Evolutionary conservation across 306 rosid species (phyloP).

Genomic region (Glycine tomentella): DNA sequence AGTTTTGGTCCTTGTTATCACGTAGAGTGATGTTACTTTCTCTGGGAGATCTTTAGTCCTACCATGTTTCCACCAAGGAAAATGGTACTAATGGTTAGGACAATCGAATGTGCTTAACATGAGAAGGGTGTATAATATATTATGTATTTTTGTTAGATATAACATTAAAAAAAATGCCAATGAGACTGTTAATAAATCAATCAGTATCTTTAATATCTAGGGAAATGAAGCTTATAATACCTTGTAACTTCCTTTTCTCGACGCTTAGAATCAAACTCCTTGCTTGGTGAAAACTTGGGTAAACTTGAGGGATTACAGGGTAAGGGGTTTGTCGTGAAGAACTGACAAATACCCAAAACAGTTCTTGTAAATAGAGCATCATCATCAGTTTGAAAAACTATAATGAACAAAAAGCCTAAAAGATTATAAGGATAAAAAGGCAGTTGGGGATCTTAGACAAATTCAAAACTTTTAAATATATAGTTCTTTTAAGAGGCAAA

Average conservation of each 20-base stretch:
- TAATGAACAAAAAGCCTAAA: not conserved
- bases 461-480: not conserved
- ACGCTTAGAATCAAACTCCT: slow-evolving; percentile 79
- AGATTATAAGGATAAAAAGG: not conserved
- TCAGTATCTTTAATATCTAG: not conserved
- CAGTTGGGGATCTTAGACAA: not conserved
- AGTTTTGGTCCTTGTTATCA: slow-evolving; percentile 11
- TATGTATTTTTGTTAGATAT: not conserved
- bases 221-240: slow-evolving; percentile 51
- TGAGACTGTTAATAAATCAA: not conserved
- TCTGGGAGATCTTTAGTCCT: not conserved
- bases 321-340: slow-evolving; percentile 75
- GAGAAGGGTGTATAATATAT: not conserved
- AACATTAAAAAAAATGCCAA: not conserved
- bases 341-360: slow-evolving; percentile 56
- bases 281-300: slow-evolving; percentile 87
- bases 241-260: slow-evolving; percentile 69
- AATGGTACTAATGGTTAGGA: not conserved
- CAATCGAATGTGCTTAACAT: not conserved
- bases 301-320: slow-evolving; percentile 88
- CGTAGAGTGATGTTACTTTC: not conserved
- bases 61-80: slow-evolving; percentile 5
- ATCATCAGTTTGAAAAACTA: not conserved
- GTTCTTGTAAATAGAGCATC: not conserved
- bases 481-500: not conserved